Evolutionary conservation across 2,329 filamentous ascomycete species (phyloP).

Genomic region (Fusarium sp.): DNA sequence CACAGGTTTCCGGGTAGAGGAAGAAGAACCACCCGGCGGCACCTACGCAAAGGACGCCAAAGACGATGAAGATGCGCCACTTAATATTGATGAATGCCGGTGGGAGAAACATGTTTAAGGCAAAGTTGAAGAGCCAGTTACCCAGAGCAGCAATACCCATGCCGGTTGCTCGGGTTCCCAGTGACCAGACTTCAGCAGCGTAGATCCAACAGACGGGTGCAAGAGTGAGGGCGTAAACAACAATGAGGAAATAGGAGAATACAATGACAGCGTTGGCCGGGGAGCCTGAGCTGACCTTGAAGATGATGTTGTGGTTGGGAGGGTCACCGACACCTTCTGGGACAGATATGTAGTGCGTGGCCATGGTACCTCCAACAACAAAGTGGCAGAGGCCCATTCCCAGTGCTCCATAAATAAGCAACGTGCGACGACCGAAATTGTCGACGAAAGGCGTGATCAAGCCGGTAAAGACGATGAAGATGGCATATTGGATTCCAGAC

Average conservation of each 20-base stretch:
- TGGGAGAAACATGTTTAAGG: background rate
- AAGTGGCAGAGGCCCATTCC: background rate
- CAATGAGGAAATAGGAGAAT: background rate
- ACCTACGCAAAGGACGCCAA: background rate
- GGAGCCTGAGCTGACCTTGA: background rate
- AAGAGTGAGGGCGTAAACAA: background rate
- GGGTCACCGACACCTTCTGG: background rate
- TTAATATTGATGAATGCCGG: background rate
- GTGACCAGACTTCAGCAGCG: slow-evolving; percentile 1
- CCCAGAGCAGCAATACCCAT: background rate
- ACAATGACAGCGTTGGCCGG: background rate
- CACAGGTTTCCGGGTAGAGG: background rate
- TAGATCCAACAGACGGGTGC: slow-evolving; percentile 10
- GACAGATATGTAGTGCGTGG: background rate
- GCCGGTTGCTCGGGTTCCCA: background rate
- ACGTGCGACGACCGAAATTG: background rate
- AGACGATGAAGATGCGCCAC: background rate
- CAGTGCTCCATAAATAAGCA: background rate
- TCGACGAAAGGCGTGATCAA: background rate
- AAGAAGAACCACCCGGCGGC: background rate
- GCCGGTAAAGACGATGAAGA: background rate
- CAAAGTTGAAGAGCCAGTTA: slow-evolving; percentile 9
- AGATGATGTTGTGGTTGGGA: background rate
- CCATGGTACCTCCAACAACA: background rate
- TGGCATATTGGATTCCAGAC: slow-evolving; percentile 2